These are phyloP conservation scores for Paecilomyces formosus DNA, from an alignment of 2,329 filamentous ascomycete species.

Conservation along the genomic window DNA sequence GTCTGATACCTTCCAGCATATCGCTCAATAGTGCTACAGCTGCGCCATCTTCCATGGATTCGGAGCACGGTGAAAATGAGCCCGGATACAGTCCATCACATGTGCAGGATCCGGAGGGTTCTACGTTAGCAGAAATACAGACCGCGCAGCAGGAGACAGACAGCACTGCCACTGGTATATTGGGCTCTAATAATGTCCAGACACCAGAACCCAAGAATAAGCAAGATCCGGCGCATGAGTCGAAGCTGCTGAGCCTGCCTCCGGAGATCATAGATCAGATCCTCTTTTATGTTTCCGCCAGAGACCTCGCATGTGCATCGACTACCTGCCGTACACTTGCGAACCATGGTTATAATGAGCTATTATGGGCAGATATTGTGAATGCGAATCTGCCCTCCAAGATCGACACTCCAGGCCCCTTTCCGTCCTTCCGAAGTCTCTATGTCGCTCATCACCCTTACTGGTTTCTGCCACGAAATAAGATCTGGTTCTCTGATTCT, in stretches of 20 bases:
- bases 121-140: background rate
- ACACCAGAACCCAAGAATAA: background rate
- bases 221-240: background rate
- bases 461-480: constrained; percentile 76
- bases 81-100: background rate
- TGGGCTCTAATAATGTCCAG: background rate
- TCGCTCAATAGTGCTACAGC: background rate
- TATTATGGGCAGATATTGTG: constrained; percentile 64
- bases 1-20: background rate
- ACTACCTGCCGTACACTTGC: constrained; percentile 56
- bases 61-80: background rate
- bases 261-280: constrained; percentile 69
- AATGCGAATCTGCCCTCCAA: constrained; percentile 58
- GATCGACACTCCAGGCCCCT: constrained; percentile 52
- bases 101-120: background rate
- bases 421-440: constrained; percentile 59
- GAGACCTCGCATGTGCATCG: constrained; percentile 55
- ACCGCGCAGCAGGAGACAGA: background rate
- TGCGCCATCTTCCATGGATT: background rate
- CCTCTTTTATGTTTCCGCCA: constrained; percentile 56
- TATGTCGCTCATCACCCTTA: constrained; percentile 68
- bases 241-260: constrained; percentile 48
- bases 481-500: constrained; percentile 78
- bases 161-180: background rate
- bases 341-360: constrained; percentile 55